Conservation (phyloP, 1,284 basidiomycete genomes). For the Puccinia coronata region DNA sequence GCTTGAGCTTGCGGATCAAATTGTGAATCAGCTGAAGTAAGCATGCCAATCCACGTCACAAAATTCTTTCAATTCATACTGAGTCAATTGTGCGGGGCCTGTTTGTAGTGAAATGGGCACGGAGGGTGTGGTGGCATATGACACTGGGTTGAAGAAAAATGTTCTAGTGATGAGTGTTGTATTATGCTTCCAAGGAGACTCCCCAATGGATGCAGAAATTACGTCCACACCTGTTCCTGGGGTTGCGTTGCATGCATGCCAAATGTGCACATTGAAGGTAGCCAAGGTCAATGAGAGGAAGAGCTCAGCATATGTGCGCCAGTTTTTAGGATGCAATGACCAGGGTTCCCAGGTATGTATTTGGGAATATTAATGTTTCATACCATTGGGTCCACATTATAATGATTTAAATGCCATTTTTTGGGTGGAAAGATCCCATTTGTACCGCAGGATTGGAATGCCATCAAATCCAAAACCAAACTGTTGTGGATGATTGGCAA, state of each 20-base stretch:
- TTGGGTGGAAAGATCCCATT: too few species aligned
- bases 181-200: neutral
- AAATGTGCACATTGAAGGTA: constrained; percentile 3
- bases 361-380: too few species aligned
- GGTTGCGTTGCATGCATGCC: neutral
- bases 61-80: neutral
- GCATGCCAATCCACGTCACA: too few species aligned
- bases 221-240: neutral
- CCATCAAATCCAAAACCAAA: neutral
- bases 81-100: neutral
- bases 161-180: neutral
- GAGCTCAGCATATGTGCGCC: neutral
- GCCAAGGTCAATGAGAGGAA: neutral
- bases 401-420: too few species aligned
- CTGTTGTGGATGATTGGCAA: neutral
- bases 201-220: constrained; percentile 20
- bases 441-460: neutral
- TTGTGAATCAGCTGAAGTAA: neutral
- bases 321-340: neutral
- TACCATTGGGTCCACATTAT: too few species aligned
- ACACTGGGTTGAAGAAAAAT: neutral
- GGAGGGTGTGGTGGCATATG: neutral
- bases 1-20: neutral
- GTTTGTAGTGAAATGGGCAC: neutral
- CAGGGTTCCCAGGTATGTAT: neutral